Evolutionary conservation across 495 filamentous ascomycete species (phyloP).

Genomic region (Penicillium simplicissimum): DNA sequence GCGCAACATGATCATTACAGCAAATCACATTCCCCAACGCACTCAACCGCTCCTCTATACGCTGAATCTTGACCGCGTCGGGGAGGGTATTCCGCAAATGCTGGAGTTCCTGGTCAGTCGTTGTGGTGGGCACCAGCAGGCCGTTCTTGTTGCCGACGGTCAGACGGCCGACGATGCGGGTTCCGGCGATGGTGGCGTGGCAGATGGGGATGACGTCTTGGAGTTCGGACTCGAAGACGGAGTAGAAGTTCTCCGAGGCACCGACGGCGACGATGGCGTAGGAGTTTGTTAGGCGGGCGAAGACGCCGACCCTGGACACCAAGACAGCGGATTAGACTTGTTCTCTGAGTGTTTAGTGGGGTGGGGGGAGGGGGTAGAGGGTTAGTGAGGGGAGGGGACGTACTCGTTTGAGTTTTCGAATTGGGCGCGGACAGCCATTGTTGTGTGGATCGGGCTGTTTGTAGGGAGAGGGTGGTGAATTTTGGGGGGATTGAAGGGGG

Average conservation of each 20-base stretch:
- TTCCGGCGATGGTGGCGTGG: conserved; percentile 95
- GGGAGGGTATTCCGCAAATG: conserved; percentile 93
- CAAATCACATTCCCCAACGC: conserved; percentile 97
- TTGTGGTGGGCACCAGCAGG: conserved; percentile 91
- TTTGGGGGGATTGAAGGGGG: not conserved
- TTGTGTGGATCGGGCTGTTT: conserved; percentile 8
- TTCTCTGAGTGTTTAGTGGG: not conserved
- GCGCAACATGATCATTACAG: conserved; percentile 92
- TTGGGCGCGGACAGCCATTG: conserved; percentile 81
- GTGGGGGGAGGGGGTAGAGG: not conserved
- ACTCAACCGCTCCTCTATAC: conserved; percentile 95
- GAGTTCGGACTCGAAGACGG: conserved; percentile 93
- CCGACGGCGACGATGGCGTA: conserved; percentile 92
- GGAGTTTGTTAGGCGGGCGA: conserved; percentile 92
- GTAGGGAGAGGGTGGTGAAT: conserved; percentile 13
- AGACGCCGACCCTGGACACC: conserved; percentile 81
- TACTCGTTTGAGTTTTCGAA: conserved; percentile 99
- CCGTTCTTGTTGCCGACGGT: conserved; percentile 97
- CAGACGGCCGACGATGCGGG: conserved; percentile 89
- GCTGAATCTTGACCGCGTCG: conserved; percentile 84
- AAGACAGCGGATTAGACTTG: conserved; percentile 3
- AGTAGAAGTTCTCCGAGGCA: conserved; percentile 98
- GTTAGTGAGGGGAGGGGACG: conserved; percentile 26
- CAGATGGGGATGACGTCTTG: conserved; percentile 98
- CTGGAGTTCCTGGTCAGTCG: conserved; percentile 96